phyloP scores from a whole-genome alignment of 371 early-diverging fungal species.

The Smittium culicis region DNA sequence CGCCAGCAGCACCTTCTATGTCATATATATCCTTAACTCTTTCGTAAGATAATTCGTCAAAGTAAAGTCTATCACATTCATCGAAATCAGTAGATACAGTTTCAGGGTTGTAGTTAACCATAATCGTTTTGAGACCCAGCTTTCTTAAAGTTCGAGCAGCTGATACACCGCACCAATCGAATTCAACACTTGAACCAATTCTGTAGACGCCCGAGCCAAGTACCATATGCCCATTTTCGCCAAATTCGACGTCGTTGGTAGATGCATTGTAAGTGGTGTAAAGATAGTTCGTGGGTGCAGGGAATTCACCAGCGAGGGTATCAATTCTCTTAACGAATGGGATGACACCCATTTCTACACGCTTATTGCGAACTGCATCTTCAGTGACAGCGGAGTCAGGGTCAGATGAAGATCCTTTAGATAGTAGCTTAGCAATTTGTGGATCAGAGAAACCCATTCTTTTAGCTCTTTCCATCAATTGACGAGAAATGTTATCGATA shows the following conservation, averaged over 20 bases:
- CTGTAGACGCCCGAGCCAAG: conserved; percentile 93
- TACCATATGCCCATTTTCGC: conserved; percentile 82
- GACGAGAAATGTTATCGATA: conserved; percentile 37
- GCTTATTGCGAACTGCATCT: conserved; percentile 65
- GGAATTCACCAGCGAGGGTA: conserved; percentile 95
- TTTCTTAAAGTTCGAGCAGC: conserved; percentile 77
- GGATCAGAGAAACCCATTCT: conserved; percentile 84
- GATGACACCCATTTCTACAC: conserved; percentile 57
- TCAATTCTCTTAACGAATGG: conserved; percentile 95
- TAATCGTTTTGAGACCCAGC: conserved; percentile 69
- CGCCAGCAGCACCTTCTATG: conserved; percentile 61
- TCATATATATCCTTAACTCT: conserved; percentile 89
- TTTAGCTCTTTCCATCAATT: conserved; percentile 57
- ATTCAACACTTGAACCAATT: conserved; percentile 89
- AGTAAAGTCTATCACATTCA: conserved; percentile 87
- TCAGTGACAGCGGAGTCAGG: conserved; percentile 57
- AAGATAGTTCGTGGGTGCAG: conserved; percentile 86
- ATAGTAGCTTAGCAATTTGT: conserved; percentile 35
- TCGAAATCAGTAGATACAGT: conserved; percentile 95
- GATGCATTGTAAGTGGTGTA: conserved; percentile 90
- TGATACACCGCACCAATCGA: conserved; percentile 93
- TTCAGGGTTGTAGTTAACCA: conserved; percentile 96
- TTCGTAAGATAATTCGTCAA: conserved; percentile 80
- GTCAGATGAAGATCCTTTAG: conserved; percentile 21
- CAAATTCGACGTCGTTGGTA: conserved; percentile 72